phyloP scores from a whole-genome alignment of 2,329 filamentous ascomycete species.

The Fusarium vanettenii region DNA sequence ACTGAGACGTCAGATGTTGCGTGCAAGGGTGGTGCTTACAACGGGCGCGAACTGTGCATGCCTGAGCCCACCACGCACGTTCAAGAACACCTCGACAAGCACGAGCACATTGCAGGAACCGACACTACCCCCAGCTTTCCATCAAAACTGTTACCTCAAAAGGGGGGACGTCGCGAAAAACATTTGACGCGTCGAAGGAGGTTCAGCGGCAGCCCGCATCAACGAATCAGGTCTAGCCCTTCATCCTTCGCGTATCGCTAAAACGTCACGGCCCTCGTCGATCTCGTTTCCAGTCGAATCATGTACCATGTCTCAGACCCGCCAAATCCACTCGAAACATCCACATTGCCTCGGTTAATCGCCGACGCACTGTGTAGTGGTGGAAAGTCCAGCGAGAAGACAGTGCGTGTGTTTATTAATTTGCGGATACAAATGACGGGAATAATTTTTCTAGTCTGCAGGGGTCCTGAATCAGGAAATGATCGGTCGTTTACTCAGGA shows the following conservation, averaged over 20 bases:
- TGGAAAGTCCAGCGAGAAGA: not conserved
- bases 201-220: not conserved
- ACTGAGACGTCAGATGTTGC: not conserved
- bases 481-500: not conserved
- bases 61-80: not conserved
- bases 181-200: not conserved
- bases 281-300: not conserved
- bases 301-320: not conserved
- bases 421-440: not conserved
- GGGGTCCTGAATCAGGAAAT: not conserved
- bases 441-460: not conserved
- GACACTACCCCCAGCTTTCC: not conserved
- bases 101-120: not conserved
- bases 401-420: not conserved
- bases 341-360: not conserved
- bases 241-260: conserved; percentile 1
- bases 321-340: not conserved
- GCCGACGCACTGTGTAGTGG: not conserved
- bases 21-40: too few species aligned
- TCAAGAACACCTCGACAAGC: not conserved
- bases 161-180: not conserved
- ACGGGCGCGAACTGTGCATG: not conserved
- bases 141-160: not conserved
- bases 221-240: not conserved
- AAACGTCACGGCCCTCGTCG: not conserved